Conservation (phyloP, 164 flowering plant species). For the Cinnamomum chago region DNA sequence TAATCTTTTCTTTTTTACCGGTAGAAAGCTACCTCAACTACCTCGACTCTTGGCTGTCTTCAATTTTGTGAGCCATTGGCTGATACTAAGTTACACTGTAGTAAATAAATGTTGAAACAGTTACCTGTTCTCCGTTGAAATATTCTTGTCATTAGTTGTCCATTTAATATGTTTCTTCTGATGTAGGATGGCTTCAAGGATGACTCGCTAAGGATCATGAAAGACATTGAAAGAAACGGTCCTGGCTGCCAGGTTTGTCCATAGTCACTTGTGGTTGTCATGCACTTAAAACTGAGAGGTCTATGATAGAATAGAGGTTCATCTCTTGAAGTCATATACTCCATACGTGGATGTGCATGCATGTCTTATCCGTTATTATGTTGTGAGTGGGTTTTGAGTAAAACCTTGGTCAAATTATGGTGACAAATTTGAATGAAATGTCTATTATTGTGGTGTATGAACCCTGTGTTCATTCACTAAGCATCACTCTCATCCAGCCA, state of each 20-base stretch:
- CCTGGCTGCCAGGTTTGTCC: constrained; percentile 68
- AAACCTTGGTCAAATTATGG: too few species aligned
- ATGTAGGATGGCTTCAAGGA: constrained; percentile 87
- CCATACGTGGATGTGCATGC: too few species aligned
- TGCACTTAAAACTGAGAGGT: neutral
- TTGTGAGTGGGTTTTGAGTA: too few species aligned
- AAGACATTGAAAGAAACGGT: constrained; percentile 50
- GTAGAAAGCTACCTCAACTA: too few species aligned
- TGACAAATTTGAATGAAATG: too few species aligned
- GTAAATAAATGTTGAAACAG: neutral
- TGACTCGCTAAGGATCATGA: constrained; percentile 86
- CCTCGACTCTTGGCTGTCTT: too few species aligned
- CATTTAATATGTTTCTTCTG: neutral
- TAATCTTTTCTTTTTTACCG: neutral
- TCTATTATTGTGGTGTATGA: too few species aligned
- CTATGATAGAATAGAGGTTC: neutral
- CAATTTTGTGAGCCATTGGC: neutral
- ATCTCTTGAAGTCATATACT: too few species aligned
- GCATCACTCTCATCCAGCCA: too few species aligned
- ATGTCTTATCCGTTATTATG: too few species aligned
- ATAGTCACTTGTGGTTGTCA: neutral
- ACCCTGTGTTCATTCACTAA: too few species aligned
- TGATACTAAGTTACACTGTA: neutral
- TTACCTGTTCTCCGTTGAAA: neutral
- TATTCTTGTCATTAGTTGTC: neutral